These are phyloP conservation scores for Xylariaceae sp. DNA, from an alignment of 2,329 filamentous ascomycete genomes.

Conservation along the genomic window DNA sequence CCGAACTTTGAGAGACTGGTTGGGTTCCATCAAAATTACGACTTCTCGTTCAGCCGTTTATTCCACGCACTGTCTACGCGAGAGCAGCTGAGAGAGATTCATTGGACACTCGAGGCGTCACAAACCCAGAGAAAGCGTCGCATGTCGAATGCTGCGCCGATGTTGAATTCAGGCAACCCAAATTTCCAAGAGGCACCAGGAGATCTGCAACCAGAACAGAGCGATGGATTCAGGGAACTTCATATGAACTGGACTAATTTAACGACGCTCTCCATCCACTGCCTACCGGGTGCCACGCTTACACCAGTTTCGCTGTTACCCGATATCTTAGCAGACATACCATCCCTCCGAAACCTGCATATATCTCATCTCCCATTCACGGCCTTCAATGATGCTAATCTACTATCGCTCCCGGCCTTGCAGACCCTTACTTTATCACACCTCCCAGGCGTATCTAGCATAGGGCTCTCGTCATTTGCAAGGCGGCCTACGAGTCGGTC, in stretches of 20 bases:
- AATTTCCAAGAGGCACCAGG: conserved; percentile 41
- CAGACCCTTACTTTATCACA: conserved; percentile 61
- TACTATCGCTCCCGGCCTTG: conserved; percentile 61
- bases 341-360: conserved; percentile 63
- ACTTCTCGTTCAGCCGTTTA: conserved; percentile 61
- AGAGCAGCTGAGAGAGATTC: conserved; percentile 60
- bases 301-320: conserved; percentile 59
- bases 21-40: conserved; percentile 60
- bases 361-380: conserved; percentile 61
- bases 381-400: conserved; percentile 62
- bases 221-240: conserved; percentile 53
- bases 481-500: conserved; percentile 53
- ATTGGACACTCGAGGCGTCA: conserved; percentile 60
- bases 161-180: conserved; percentile 33
- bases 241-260: conserved; percentile 63
- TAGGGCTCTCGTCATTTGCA: conserved; percentile 63
- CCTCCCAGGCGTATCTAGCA: conserved; percentile 60
- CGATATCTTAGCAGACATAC: conserved; percentile 56
- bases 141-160: conserved; percentile 35
- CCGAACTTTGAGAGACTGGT: conserved; percentile 66
- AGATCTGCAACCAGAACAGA: conserved; percentile 50
- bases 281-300: conserved; percentile 60
- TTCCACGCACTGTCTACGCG: conserved; percentile 66
- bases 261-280: conserved; percentile 63
- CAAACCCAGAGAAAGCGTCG: conserved; percentile 45